phyloP scores from a whole-genome alignment of 441 rosid genomes.

The Croton setiger region DNA sequence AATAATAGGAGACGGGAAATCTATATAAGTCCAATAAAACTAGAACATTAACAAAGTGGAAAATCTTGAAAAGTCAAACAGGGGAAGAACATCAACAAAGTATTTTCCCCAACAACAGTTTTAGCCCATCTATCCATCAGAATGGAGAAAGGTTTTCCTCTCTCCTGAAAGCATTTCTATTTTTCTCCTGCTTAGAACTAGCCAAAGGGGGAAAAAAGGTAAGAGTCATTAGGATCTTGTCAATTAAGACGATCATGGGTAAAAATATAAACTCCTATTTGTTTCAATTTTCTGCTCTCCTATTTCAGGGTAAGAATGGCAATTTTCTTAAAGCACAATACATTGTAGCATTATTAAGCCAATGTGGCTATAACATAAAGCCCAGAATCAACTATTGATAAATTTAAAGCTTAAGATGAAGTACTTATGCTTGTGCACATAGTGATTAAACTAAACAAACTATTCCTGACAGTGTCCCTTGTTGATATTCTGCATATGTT shows the following conservation, averaged over 20 bases:
- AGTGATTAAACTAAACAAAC: neutral
- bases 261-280: neutral
- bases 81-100: neutral
- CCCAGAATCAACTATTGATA: neutral
- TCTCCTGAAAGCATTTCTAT: neutral
- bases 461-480: neutral
- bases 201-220: neutral
- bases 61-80: neutral
- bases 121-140: neutral
- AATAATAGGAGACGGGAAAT: neutral
- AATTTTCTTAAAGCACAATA: neutral
- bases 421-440: neutral
- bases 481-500: neutral
- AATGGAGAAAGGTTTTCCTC: neutral
- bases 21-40: neutral
- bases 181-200: neutral
- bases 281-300: neutral
- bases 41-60: no score
- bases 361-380: neutral
- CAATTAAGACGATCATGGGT: neutral
- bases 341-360: neutral
- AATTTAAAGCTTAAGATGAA: constrained; percentile 1
- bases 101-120: neutral
- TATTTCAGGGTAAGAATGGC: neutral
- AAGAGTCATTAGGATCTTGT: neutral